These are phyloP conservation scores for Alternaria solani DNA, from an alignment of 2,329 filamentous ascomycete species.

Conservation along the genomic window DNA sequence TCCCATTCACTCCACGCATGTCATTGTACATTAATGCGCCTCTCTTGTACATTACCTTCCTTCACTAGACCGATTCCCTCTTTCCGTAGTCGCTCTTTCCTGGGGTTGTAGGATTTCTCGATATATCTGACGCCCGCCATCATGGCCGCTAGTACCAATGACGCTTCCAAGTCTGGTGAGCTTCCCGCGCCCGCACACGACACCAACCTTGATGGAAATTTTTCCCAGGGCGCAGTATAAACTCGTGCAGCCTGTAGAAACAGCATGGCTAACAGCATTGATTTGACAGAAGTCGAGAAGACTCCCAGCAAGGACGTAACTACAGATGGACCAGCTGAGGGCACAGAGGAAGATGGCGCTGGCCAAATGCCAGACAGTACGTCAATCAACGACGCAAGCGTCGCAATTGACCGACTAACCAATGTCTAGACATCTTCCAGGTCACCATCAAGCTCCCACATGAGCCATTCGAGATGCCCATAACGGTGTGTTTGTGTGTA, in stretches of 20 bases:
- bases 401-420: neutral
- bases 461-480: slow-evolving; percentile 78
- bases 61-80: slow-evolving; percentile 32
- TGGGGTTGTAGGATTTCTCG: slow-evolving; percentile 23
- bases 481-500: slow-evolving; percentile 70
- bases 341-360: slow-evolving; percentile 36
- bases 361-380: slow-evolving; percentile 45
- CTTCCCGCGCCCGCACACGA: slow-evolving; percentile 24
- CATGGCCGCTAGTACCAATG: slow-evolving; percentile 49
- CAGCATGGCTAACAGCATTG: slow-evolving; percentile 34
- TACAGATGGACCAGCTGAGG: slow-evolving; percentile 30
- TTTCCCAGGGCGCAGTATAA: neutral
- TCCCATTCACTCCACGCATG: slow-evolving; percentile 26
- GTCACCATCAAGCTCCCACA: slow-evolving; percentile 85
- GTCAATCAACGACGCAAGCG: slow-evolving; percentile 5
- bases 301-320: slow-evolving; percentile 34
- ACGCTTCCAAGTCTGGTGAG: slow-evolving; percentile 51
- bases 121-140: slow-evolving; percentile 21
- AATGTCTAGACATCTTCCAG: slow-evolving; percentile 65
- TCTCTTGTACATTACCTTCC: slow-evolving; percentile 39
- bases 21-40: slow-evolving; percentile 48
- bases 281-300: slow-evolving; percentile 35
- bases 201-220: slow-evolving; percentile 3
- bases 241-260: slow-evolving; percentile 19
- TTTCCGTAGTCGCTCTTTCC: slow-evolving; percentile 32